Percentiles rank a stretch among this genome's conserved stretches.
These are phyloP conservation scores for Amoeboaphelidium occidentale DNA, from an alignment of 371 early-diverging fungal species.

Conservation along the genomic window DNA sequence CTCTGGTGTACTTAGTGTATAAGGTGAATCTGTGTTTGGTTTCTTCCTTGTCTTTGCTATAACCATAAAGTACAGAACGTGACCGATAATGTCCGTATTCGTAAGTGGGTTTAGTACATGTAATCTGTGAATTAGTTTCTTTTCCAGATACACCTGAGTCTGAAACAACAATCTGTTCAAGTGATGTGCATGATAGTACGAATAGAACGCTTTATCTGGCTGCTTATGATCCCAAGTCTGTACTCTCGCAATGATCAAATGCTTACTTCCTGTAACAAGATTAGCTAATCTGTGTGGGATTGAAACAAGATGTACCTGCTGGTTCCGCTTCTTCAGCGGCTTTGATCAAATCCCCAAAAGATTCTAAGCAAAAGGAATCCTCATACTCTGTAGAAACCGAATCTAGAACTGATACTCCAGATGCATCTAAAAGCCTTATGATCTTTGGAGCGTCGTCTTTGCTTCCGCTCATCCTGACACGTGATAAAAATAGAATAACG, in stretches of 20 bases:
- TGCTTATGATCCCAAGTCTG: slow-evolving; percentile 32
- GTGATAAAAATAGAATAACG: neutral
- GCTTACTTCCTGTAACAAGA: slow-evolving; percentile 13
- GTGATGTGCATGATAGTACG: slow-evolving; percentile 27
- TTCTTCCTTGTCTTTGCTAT: neutral
- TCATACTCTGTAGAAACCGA: slow-evolving; percentile 19
- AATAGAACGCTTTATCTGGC: slow-evolving; percentile 24
- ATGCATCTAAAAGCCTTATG: slow-evolving; percentile 19
- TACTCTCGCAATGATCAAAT: slow-evolving; percentile 26
- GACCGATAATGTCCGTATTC: slow-evolving; percentile 31
- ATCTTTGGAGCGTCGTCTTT: slow-evolving; percentile 3
- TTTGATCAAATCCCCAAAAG: slow-evolving; percentile 18
- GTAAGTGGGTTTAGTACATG: slow-evolving; percentile 32
- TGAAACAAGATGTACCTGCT: neutral
- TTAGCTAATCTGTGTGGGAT: neutral
- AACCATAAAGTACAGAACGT: slow-evolving; percentile 23
- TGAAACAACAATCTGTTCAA: slow-evolving; percentile 32
- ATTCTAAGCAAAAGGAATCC: slow-evolving; percentile 16
- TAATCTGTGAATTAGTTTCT: slow-evolving; percentile 25
- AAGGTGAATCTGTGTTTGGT: too few species aligned
- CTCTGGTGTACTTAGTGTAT: too few species aligned
- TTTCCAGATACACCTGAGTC: slow-evolving; percentile 26
- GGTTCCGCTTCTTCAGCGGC: neutral
- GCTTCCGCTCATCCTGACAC: neutral
- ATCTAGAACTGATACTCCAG: slow-evolving; percentile 16